These are phyloP conservation scores for Eremothecium gossypii DNA, from an alignment of 1,139 yeast genomes.

Conservation along the genomic window DNA sequence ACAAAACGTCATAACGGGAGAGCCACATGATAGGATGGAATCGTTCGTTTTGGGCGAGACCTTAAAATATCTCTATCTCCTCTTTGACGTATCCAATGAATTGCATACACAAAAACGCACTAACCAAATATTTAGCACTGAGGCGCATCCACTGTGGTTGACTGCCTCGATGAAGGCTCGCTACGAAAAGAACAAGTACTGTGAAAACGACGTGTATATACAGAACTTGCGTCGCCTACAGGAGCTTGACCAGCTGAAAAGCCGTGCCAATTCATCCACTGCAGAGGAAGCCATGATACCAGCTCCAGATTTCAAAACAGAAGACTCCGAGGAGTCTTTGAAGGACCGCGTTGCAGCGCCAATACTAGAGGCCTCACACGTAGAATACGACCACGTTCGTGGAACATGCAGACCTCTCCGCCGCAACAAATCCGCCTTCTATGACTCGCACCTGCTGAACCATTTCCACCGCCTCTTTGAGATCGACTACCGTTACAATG, in stretches of 20 bases:
- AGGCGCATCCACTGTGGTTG: slow-evolving; percentile 87
- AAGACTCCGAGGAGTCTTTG: too few relatives aligned
- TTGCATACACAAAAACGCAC: slow-evolving; percentile 38
- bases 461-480: slow-evolving; percentile 30
- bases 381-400: background rate
- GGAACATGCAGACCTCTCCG: background rate
- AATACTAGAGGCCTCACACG: too few relatives aligned
- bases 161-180: slow-evolving; percentile 16
- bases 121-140: slow-evolving; percentile 77
- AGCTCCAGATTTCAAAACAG: too few relatives aligned
- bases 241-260: background rate
- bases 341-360: too few relatives aligned
- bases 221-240: slow-evolving; percentile 11
- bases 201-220: slow-evolving; percentile 14
- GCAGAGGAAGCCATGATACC: too few relatives aligned
- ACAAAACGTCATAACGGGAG: slow-evolving; percentile 57
- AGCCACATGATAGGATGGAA: slow-evolving; percentile 75
- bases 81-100: slow-evolving; percentile 62
- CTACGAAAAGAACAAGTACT: slow-evolving; percentile 17
- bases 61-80: slow-evolving; percentile 66
- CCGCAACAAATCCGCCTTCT: background rate
- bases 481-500: slow-evolving; percentile 32
- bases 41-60: slow-evolving; percentile 85
- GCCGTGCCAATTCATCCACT: background rate
- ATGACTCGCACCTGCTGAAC: background rate